phyloP scores from a whole-genome alignment of 2,329 filamentous ascomycete species.

The Diaporthe sp. region DNA sequence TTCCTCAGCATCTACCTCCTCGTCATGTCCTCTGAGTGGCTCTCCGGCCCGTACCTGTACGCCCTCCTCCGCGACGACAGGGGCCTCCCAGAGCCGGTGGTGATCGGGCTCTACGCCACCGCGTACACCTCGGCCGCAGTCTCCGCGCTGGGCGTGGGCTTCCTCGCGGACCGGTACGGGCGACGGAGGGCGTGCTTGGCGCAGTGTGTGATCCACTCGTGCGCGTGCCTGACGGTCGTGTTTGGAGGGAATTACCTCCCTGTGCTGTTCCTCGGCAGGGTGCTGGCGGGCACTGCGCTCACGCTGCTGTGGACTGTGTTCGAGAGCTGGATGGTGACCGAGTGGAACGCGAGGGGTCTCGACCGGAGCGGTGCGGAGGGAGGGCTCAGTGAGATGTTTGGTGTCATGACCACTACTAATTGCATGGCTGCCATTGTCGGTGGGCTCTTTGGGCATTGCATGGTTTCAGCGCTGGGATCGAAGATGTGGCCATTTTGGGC shows the following conservation, averaged over 20 bases:
- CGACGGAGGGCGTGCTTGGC: constrained; percentile 34
- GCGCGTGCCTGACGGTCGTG: constrained; percentile 34
- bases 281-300: constrained; percentile 62
- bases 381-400: constrained; percentile 60
- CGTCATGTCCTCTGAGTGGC: constrained; percentile 37
- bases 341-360: constrained; percentile 59
- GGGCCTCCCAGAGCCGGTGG: constrained; percentile 33
- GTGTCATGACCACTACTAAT: constrained; percentile 60
- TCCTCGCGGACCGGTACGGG: constrained; percentile 37
- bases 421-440: constrained; percentile 63
- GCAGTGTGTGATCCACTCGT: constrained; percentile 34
- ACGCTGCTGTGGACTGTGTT: constrained; percentile 67
- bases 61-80: constrained; percentile 37
- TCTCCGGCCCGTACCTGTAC: constrained; percentile 36
- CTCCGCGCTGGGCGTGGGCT: constrained; percentile 35
- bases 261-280: constrained; percentile 46
- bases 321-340: constrained; percentile 69
- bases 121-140: constrained; percentile 36
- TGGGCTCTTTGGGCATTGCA: constrained; percentile 59
- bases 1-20: constrained; percentile 37
- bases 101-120: constrained; percentile 35
- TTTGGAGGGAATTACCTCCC: constrained; percentile 32
- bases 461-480: constrained; percentile 57
- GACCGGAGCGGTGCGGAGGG: constrained; percentile 40
- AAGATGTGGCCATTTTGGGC: constrained; percentile 61